phyloP scores from a whole-genome alignment of 106 monocot species.

The Chionographis japonica region DNA sequence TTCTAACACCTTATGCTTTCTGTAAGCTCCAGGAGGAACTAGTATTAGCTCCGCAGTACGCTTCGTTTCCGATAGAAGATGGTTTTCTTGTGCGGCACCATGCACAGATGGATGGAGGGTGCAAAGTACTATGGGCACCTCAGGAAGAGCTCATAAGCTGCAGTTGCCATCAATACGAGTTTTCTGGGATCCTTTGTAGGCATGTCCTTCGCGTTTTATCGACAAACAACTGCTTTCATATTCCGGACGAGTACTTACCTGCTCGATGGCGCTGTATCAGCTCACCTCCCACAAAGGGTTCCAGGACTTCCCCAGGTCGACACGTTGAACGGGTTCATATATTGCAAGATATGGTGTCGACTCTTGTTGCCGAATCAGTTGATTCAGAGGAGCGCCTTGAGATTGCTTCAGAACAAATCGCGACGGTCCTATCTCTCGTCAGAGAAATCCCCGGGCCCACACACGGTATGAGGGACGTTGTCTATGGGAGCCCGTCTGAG shows the following conservation, averaged over 20 bases:
- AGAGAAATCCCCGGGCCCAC: background rate
- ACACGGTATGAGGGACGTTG: background rate
- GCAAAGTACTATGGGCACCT: conserved; percentile 31
- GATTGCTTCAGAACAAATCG: conserved; percentile 16
- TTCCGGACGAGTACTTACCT: conserved; percentile 25
- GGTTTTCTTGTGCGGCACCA: conserved; percentile 29
- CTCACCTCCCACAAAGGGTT: background rate
- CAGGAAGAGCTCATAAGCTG: conserved; percentile 23
- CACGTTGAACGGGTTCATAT: conserved; percentile 20
- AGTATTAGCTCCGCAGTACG: conserved; percentile 30
- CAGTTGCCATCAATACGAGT: conserved; percentile 36
- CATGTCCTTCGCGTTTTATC: conserved; percentile 33
- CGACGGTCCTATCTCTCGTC: conserved; percentile 1
- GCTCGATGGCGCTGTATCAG: conserved; percentile 26
- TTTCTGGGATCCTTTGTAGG: conserved; percentile 33
- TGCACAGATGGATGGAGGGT: conserved; percentile 26
- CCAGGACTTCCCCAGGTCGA: conserved; percentile 1
- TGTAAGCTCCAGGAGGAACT: conserved; percentile 38
- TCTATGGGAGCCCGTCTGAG: conserved; percentile 4
- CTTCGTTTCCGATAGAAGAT: conserved; percentile 26
- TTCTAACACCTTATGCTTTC: conserved; percentile 40
- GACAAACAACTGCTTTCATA: conserved; percentile 34
- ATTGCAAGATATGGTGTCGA: conserved; percentile 30
- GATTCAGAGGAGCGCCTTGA: conserved; percentile 28
- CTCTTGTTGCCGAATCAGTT: conserved; percentile 21